These are phyloP conservation scores for Spathaspora arborariae DNA, from an alignment of 805 yeast species.

Conservation along the genomic window DNA sequence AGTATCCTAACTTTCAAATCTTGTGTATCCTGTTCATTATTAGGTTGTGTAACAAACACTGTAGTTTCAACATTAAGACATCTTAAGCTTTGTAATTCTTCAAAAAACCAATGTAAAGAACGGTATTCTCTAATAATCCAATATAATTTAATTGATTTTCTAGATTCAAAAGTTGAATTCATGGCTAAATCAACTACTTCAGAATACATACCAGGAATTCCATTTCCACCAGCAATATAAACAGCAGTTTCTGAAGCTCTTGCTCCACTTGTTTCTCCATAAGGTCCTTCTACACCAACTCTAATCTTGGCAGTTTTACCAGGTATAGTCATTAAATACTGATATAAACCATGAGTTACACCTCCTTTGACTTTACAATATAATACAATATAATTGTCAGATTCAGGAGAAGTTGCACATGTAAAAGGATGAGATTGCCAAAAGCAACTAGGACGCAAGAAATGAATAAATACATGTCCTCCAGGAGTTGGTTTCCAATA, in stretches of 20 bases:
- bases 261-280: conserved; percentile 32
- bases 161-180: neutral
- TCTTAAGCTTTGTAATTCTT: conserved; percentile 28
- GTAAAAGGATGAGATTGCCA: conserved; percentile 74
- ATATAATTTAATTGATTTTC: conserved; percentile 21
- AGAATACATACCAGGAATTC: conserved; percentile 39
- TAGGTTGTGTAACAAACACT: conserved; percentile 40
- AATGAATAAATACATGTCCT: conserved; percentile 56
- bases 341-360: conserved; percentile 20
- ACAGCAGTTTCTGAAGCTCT: conserved; percentile 21
- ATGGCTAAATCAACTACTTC: conserved; percentile 19
- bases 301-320: conserved; percentile 19
- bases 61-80: conserved; percentile 28
- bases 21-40: neutral
- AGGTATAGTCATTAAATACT: conserved; percentile 17
- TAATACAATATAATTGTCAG: conserved; percentile 28
- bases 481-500: conserved; percentile 58
- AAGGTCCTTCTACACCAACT: conserved; percentile 35
- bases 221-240: conserved; percentile 37
- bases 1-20: neutral
- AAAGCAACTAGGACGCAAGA: conserved; percentile 41
- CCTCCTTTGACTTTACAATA: conserved; percentile 31
- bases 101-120: conserved; percentile 37
- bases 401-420: conserved; percentile 16
- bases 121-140: conserved; percentile 40